Conservation (phyloP, 1,284 basidiomycete genomes). For the Boletus mariae region DNA sequence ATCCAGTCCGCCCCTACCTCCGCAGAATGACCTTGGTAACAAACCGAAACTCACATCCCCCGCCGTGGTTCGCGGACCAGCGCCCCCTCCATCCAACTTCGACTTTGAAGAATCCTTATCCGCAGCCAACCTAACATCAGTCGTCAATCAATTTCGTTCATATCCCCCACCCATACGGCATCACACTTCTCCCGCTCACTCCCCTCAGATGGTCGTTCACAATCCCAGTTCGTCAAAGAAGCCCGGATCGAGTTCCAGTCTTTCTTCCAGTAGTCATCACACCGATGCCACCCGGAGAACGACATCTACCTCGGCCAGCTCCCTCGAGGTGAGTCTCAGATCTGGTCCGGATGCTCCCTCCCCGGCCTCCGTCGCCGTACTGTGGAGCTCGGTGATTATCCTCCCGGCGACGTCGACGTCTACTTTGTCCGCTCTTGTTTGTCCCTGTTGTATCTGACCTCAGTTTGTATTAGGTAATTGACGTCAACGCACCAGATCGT, state of each 20-base stretch:
- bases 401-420: conserved; percentile 9
- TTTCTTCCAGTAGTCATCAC: conserved; percentile 18
- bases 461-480: conserved; percentile 28
- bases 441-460: conserved; percentile 9
- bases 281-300: conserved; percentile 30
- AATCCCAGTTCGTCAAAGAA: conserved; percentile 18
- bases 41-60: not conserved
- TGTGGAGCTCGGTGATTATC: conserved; percentile 22
- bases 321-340: conserved; percentile 23
- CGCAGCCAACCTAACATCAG: conserved; percentile 29
- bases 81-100: conserved; percentile 11
- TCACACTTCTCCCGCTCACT: conserved; percentile 14
- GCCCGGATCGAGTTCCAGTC: conserved; percentile 25
- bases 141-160: conserved; percentile 33
- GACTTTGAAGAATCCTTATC: conserved; percentile 31
- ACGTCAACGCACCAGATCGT: not conserved
- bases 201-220: conserved; percentile 3
- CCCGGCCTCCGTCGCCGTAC: conserved; percentile 6
- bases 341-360: conserved; percentile 8
- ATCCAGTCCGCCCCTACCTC: not conserved
- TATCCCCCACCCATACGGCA: conserved; percentile 25
- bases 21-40: not conserved
- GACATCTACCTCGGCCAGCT: conserved; percentile 24
- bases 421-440: conserved; percentile 11
- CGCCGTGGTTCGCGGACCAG: conserved; percentile 27